Evolutionary conservation across 1,284 basidiomycete genomes (phyloP), one percentile per base, ranked within the genome.

Genomic region (Dichomitus squalens): DNA sequence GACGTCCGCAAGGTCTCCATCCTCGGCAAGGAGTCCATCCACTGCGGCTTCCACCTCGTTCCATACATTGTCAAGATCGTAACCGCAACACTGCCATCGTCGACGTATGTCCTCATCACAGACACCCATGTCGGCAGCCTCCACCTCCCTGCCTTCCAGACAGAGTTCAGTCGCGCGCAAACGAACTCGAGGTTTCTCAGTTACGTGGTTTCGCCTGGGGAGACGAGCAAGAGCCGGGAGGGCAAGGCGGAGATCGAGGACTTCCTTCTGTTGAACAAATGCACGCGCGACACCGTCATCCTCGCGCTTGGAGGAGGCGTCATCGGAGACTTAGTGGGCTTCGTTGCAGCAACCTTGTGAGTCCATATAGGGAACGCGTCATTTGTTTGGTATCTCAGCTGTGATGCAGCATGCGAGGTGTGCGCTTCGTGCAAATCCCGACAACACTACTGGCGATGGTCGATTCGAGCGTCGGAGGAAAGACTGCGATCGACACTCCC

Each of bases 361-460:
- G 92, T 83, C 35, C 9, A 16, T n/a, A 4, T n/a, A 2, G 60
- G 29, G 40, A 8, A 20, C n/a, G 21, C 4, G 4, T 18, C 29
- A 18, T 7, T 9, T 4, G 9, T 34, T 7, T 18, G 18, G 14
- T 21, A n/a, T 53, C 33, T 52, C 29, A 27, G 49, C 50, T 31
- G 12, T 50, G 38, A 5, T 11, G 8, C 41, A 90, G 88, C 74
- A 93, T 93, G 92, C 86, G 92, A 48, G 92, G 92, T 3, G 86
- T 98, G 43, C 91, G 91, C 60, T 93, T 97, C 73, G 90, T 95
- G 27, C 97, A 99, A 76, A 93, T 99, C 57, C 96, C 97, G 0
- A 98, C 97, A 0, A 98, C 95, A 0, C 80, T 99, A 3, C 82
- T 99, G 47, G 95, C 96, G 16, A 99, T 99, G 97, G 97, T 99